A percentile compares a stretch with the other conserved stretches of the same genome.
Conservation (phyloP, 164 flowering plant genomes). For the Hamamelis virginiana region DNA sequence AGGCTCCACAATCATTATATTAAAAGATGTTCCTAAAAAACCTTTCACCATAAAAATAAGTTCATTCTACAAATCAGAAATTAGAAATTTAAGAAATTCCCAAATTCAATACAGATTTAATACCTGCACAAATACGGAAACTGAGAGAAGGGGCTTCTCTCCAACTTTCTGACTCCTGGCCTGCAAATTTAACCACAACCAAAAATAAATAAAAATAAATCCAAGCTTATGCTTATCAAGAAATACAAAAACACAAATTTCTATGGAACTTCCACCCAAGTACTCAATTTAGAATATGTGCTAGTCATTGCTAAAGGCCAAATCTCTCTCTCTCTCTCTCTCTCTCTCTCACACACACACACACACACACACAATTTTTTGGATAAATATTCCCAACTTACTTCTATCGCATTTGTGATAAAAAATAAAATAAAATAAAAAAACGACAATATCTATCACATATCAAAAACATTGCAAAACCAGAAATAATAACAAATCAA, state of each 20-base stretch:
- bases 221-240: background rate
- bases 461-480: background rate
- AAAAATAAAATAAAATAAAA: no score
- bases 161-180: slow-evolving; percentile 85
- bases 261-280: slow-evolving; percentile 5
- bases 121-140: slow-evolving; percentile 86
- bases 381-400: no score
- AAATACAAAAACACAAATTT: background rate
- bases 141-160: slow-evolving; percentile 87
- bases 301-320: no score
- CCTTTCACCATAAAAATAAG: background rate
- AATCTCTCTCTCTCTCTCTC: no score
- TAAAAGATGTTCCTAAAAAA: background rate
- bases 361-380: no score
- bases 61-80: background rate
- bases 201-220: background rate
- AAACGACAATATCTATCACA: background rate
- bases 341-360: no score
- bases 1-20: background rate
- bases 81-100: background rate
- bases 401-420: background rate
- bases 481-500: background rate
- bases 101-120: background rate
- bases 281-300: background rate
- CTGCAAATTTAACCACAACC: slow-evolving; percentile 35